These are phyloP conservation scores for Arthrobotrys conoides DNA, from an alignment of 2,329 filamentous ascomycete genomes.

Conservation along the genomic window DNA sequence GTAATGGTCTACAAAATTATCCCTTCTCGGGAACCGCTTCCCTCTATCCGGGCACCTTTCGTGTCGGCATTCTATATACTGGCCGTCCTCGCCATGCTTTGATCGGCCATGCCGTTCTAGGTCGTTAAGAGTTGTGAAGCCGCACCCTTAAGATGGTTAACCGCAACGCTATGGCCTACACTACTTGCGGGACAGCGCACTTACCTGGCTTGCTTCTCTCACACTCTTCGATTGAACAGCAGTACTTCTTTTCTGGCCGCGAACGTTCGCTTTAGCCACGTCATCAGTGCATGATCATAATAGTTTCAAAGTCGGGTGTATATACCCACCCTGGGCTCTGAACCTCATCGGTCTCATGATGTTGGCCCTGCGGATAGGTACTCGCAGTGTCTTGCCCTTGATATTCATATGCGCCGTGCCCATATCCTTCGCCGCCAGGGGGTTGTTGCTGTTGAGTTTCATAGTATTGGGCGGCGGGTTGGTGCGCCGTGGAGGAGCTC, in stretches of 20 bases:
- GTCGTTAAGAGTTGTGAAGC: constrained; percentile 59
- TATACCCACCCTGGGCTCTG: constrained; percentile 52
- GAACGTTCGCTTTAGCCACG: constrained; percentile 54
- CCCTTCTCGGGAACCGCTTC: constrained; percentile 51
- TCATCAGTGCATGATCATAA: constrained; percentile 56
- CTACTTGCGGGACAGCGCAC: constrained; percentile 13
- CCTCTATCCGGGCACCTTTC: constrained; percentile 40
- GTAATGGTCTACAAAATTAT: constrained; percentile 59
- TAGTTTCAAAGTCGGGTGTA: constrained; percentile 33
- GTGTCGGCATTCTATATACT: constrained; percentile 59
- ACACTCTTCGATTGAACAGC: constrained; percentile 39
- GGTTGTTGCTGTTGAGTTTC: constrained; percentile 14
- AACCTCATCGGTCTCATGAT: constrained; percentile 21
- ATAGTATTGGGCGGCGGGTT: constrained; percentile 8
- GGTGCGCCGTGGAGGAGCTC: constrained; percentile 38
- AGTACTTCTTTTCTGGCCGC: constrained; percentile 51
- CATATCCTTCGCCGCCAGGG: constrained; percentile 7
- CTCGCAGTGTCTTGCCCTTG: constrained; percentile 34
- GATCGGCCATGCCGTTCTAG: constrained; percentile 60
- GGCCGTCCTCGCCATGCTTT: constrained; percentile 53
- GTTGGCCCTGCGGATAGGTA: constrained; percentile 13
- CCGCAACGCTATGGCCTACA: constrained; percentile 34
- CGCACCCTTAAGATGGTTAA: constrained; percentile 44
- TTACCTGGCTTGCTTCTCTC: constrained; percentile 37
- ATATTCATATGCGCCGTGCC: constrained; percentile 28